Conservation (phyloP, 768 basidiomycete species). For the Leccinum broughii region DNA sequence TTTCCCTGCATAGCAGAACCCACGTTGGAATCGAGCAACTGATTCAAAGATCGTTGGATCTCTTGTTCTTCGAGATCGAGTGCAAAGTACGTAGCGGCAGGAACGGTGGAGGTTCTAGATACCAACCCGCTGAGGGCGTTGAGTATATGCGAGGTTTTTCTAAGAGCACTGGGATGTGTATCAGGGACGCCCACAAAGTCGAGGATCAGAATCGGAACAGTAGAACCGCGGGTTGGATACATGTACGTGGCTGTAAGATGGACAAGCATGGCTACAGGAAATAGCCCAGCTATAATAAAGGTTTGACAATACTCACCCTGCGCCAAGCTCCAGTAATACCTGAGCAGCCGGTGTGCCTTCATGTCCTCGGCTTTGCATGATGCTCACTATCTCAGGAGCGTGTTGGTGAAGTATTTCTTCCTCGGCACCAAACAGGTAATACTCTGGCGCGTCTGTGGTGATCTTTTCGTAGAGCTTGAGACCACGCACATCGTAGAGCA, state of each 20-base stretch:
- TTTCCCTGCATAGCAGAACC: constrained; percentile 66
- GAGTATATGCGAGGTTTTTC: constrained; percentile 87
- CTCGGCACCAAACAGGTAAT: constrained; percentile 90
- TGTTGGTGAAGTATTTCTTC: constrained; percentile 77
- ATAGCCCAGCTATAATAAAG: background rate
- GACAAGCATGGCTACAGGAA: background rate
- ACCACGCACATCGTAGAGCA: constrained; percentile 86
- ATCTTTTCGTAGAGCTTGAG: constrained; percentile 85
- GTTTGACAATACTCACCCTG: constrained; percentile 62
- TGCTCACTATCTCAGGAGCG: constrained; percentile 69
- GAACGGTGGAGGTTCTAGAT: constrained; percentile 30
- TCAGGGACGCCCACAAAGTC: constrained; percentile 11
- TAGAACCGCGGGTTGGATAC: background rate
- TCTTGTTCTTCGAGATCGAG: constrained; percentile 91
- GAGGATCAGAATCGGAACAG: background rate
- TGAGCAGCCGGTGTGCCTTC: constrained; percentile 44
- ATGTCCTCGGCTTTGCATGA: constrained; percentile 53
- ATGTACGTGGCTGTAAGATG: background rate
- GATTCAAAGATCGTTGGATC: constrained; percentile 73
- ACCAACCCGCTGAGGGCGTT: constrained; percentile 63
- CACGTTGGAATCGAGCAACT: constrained; percentile 62
- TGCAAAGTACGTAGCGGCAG: constrained; percentile 82
- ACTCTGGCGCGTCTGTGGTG: constrained; percentile 74
- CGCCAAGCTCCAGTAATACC: constrained; percentile 87
- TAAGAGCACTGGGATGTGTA: constrained; percentile 57